Evolutionary conservation across 495 filamentous ascomycete genomes (phyloP).

Genomic region (Lasiosphaeriaceae sp.): DNA sequence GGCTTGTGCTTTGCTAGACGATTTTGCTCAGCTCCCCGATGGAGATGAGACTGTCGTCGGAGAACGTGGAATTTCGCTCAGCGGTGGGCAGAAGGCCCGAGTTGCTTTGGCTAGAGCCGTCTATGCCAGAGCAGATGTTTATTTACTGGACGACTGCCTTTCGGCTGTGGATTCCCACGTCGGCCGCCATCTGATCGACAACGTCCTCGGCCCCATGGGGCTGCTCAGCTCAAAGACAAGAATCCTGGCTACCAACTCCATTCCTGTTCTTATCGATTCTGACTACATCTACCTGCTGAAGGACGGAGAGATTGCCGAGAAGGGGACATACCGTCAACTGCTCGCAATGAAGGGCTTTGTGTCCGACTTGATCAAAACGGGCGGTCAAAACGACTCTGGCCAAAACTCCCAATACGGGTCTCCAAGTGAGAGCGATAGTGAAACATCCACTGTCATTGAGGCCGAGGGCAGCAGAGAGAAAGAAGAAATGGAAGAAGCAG

Average conservation of each 20-base stretch:
- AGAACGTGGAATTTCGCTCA: constrained; percentile 94
- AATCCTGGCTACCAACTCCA: constrained; percentile 93
- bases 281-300: constrained; percentile 81
- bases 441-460: constrained; percentile 59
- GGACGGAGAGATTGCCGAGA: constrained; percentile 79
- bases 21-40: constrained; percentile 89
- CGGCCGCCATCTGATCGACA: constrained; percentile 88
- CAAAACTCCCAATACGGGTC: constrained; percentile 24
- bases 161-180: constrained; percentile 98
- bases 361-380: constrained; percentile 75
- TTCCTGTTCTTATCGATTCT: constrained; percentile 78
- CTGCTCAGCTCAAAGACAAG: constrained; percentile 83
- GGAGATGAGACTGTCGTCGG: constrained; percentile 96
- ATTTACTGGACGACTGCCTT: constrained; percentile 88
- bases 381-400: constrained; percentile 50
- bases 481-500: constrained; percentile 65
- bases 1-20: constrained; percentile 87
- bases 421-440: constrained; percentile 49
- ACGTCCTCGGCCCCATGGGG: constrained; percentile 82
- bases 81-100: constrained; percentile 93
- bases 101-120: constrained; percentile 94
- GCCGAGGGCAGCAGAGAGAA: constrained; percentile 42
- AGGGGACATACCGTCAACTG: constrained; percentile 83
- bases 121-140: constrained; percentile 96
- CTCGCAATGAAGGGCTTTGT: constrained; percentile 93